These are phyloP conservation scores for Nicotiana knightiana DNA, from an alignment of 257 asterid species.

Conservation along the genomic window DNA sequence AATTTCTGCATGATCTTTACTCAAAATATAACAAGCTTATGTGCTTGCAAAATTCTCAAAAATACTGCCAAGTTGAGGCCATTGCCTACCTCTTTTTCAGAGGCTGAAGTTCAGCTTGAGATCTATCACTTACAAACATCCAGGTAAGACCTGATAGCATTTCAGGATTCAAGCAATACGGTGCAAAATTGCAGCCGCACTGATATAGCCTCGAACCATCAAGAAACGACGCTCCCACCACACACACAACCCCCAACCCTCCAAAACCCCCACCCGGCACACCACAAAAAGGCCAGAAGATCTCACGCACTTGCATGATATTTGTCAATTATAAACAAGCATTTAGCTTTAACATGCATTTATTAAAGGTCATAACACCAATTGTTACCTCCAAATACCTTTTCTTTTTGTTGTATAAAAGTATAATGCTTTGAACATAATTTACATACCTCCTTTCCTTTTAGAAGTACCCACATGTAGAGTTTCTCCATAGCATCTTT, in stretches of 20 bases:
- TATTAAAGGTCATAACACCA: neutral
- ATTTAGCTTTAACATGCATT: neutral
- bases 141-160: neutral
- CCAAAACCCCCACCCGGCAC: neutral
- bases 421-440: neutral
- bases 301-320: neutral
- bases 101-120: neutral
- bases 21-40: neutral
- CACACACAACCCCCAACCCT: neutral
- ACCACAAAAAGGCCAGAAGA: neutral
- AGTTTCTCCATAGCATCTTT: conserved; percentile 61
- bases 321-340: neutral
- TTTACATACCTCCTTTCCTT: conserved; percentile 55
- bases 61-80: neutral
- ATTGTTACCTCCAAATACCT: neutral
- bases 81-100: neutral
- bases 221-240: neutral
- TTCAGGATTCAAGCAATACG: neutral
- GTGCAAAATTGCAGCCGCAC: neutral
- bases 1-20: neutral
- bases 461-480: conserved; percentile 67
- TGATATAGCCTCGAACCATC: neutral
- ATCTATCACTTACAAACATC: neutral
- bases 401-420: neutral
- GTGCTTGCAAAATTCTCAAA: neutral